These are phyloP conservation scores for Paraconiothyrium sp. DNA, from an alignment of 2,329 filamentous ascomycete species.

Conservation along the genomic window DNA sequence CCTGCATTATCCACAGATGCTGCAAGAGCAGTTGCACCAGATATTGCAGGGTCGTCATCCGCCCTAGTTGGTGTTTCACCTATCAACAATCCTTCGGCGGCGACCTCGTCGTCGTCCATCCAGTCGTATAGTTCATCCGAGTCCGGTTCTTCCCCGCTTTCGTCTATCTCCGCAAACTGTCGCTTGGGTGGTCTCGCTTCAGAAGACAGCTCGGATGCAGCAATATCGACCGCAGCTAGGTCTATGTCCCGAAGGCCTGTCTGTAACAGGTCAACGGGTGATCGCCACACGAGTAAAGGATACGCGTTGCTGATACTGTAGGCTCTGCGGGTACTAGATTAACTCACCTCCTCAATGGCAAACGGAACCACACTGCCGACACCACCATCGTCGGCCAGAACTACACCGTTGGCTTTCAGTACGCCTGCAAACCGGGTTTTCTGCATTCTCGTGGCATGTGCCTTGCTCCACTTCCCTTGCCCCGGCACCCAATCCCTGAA, in stretches of 20 bases:
- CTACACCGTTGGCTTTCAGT: slow-evolving; percentile 55
- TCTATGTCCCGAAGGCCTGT: slow-evolving; percentile 45
- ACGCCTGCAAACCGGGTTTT: slow-evolving; percentile 55
- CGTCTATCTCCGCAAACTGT: slow-evolving; percentile 63
- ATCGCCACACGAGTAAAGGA: slow-evolving; percentile 22
- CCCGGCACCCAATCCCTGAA: slow-evolving; percentile 73
- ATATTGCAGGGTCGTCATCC: slow-evolving; percentile 24
- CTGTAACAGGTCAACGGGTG: slow-evolving; percentile 37
- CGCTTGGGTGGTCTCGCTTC: slow-evolving; percentile 64
- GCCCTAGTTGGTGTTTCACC: slow-evolving; percentile 35
- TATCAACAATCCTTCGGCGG: slow-evolving; percentile 52
- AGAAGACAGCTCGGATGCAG: slow-evolving; percentile 31
- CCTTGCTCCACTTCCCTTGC: slow-evolving; percentile 38
- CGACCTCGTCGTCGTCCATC: slow-evolving; percentile 68
- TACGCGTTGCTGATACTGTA: slow-evolving; percentile 32
- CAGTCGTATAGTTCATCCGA: slow-evolving; percentile 77
- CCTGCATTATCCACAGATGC: slow-evolving; percentile 18
- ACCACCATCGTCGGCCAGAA: slow-evolving; percentile 51
- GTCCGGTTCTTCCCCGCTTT: slow-evolving; percentile 69
- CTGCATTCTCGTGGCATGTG: slow-evolving; percentile 41
- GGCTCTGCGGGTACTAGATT: slow-evolving; percentile 41
- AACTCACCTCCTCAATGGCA: slow-evolving; percentile 56
- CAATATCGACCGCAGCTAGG: slow-evolving; percentile 42
- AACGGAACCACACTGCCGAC: slow-evolving; percentile 62
- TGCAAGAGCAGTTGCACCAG: slow-evolving; percentile 25